Percentiles rank a stretch among this genome's conserved stretches.
These are phyloP conservation scores for Phytophthora cactorum DNA, from an alignment of 352 stramenopile genomes.

Conservation along the genomic window DNA sequence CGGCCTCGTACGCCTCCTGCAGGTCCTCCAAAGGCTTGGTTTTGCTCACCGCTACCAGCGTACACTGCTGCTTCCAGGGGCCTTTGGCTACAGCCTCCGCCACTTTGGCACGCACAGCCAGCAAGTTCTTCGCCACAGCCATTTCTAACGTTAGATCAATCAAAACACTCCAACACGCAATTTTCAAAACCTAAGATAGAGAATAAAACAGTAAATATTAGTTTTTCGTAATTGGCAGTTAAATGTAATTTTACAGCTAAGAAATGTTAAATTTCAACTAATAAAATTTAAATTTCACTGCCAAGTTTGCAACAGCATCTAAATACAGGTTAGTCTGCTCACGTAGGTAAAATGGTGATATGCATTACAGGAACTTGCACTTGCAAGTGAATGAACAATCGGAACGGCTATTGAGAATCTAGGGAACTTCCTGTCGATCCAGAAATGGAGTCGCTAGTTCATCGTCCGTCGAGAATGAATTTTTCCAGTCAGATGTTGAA, in stretches of 20 bases:
- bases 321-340: no score
- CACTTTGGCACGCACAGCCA: conserved; percentile 64
- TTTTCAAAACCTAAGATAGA: not conserved
- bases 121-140: conserved; percentile 63
- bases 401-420: not conserved
- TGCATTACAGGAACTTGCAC: not conserved
- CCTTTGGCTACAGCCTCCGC: conserved; percentile 63
- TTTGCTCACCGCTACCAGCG: conserved; percentile 95
- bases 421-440: not conserved
- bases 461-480: not conserved
- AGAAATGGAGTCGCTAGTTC: not conserved
- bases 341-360: not conserved
- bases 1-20: conserved; percentile 89
- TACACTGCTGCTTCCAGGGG: conserved; percentile 67
- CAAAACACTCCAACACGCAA: not conserved
- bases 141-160: conserved; percentile 19
- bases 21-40: conserved; percentile 93
- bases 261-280: no score
- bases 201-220: not conserved
- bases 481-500: not conserved
- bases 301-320: no score
- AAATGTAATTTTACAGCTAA: no score
- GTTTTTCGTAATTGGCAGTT: no score
- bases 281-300: no score
- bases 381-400: no score